Base-by-base conservation (phyloP, 495 filamentous ascomycete genomes). In the Tuber microsphaerosporum region DNA sequence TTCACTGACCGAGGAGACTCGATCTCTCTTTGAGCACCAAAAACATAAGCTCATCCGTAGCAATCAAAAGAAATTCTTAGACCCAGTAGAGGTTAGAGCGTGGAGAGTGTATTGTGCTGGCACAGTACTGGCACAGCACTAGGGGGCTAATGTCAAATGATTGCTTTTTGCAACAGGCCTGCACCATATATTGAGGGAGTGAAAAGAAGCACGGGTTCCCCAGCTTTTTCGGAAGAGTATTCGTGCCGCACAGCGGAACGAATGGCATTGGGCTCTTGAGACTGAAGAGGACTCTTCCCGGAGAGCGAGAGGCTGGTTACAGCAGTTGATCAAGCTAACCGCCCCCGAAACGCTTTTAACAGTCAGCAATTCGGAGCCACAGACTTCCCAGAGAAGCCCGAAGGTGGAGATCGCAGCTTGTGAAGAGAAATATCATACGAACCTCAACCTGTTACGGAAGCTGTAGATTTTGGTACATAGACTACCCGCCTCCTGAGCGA, bases 41-140 rank as follows among this genome's bases (percentile, higher is more conserved):
- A 75, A 41, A 71, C 61, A 56, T 75, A 56, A 72, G 77, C 72
- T 75, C 76, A 75, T 73, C 76, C 77, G 78, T 79, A 68, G 78
- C 46, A 79, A 73, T 73, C 73, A 51, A 65, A 73, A 79, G 77
- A 70, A 34, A 70, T 75, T 71, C 77, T 70, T 73, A 75, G 72
- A 56, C 46, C 71, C 76, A 43, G 70, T 51, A 70, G 65, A 78
- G 73, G 73, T 31, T 72, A 75, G 73, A 37, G 43, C 44, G 26
- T 65, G 31, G 12, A 31, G 12, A 31, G 48, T 10, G 48, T n/a
- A 56, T 10, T 1, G 37, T 39, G 4, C 48, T 10, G 1, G 56
- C 14, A 65, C n/a, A 65, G 56, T 5, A 8, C 12, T 17, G 56
- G 56, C 19, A 19, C 56, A 0, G 26, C 34, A 65, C 31, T 65